Conservation (phyloP, 148 eudicot species). For the Euryodendron excelsum region DNA sequence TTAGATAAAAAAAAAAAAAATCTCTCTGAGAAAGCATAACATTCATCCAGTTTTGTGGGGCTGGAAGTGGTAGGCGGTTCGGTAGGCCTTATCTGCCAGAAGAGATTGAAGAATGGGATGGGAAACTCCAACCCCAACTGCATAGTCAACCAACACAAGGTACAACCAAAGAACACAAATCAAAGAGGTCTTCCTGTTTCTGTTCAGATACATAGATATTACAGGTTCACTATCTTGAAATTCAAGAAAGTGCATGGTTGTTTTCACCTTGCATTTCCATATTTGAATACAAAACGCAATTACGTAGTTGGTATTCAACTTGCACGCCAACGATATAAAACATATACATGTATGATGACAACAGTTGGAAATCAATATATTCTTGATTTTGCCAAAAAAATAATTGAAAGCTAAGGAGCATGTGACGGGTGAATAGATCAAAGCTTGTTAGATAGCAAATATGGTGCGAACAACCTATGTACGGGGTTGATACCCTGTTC, state of each 20-base stretch:
- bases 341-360: background rate
- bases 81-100: slow-evolving; percentile 19
- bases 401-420: background rate
- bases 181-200: slow-evolving; percentile 3
- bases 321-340: background rate
- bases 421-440: no score
- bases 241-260: background rate
- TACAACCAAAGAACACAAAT: background rate
- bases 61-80: slow-evolving; percentile 38
- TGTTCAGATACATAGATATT: background rate
- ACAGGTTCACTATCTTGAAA: background rate
- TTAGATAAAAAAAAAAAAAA: background rate
- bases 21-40: slow-evolving; percentile 17
- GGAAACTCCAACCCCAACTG: slow-evolving; percentile 9
- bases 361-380: background rate
- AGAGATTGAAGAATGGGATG: background rate
- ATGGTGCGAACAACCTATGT: no score
- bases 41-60: slow-evolving; percentile 41
- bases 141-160: background rate
- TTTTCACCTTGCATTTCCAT: background rate
- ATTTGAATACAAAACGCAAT: background rate
- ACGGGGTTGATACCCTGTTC: no score
- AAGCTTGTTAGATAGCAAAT: no score
- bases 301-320: background rate
- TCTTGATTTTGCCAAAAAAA: background rate